A percentile compares a stretch with the other conserved stretches of the same genome.
These are phyloP conservation scores for Domatiomyces catenatus DNA, from an alignment of 2,329 filamentous ascomycete species.

Conservation along the genomic window DNA sequence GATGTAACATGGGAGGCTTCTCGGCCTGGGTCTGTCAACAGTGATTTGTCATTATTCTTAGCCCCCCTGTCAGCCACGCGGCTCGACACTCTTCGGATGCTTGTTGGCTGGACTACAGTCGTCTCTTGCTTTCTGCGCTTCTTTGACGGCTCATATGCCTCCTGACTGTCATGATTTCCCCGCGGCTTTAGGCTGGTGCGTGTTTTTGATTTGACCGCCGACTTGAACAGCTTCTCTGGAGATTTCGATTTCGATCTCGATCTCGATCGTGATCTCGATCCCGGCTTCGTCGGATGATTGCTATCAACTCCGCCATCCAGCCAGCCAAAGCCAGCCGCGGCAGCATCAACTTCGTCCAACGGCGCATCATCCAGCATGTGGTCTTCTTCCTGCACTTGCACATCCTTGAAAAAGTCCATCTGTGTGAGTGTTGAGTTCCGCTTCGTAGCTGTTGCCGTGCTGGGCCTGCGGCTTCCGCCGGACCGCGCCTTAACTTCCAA, in stretches of 20 bases:
- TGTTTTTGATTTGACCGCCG: constrained; percentile 8
- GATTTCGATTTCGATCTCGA: too few relatives aligned
- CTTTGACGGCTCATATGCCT: constrained; percentile 2
- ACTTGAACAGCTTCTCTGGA: too few relatives aligned
- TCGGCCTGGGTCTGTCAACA: constrained; percentile 8
- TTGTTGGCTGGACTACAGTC: background rate
- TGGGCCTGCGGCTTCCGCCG: background rate
- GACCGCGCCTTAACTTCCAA: background rate
- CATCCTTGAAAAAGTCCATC: constrained; percentile 15
- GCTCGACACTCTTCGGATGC: constrained; percentile 5
- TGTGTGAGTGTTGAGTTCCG: constrained; percentile 16
- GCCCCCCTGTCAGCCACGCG: constrained; percentile 7
- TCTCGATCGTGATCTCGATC: constrained; percentile 3
- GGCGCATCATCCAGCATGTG: constrained; percentile 4
- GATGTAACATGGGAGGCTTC: constrained; percentile 5
- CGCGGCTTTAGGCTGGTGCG: background rate
- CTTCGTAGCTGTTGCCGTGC: constrained; percentile 4
- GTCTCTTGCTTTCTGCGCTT: constrained; percentile 1
- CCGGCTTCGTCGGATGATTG: constrained; percentile 6
- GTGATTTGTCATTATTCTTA: background rate
- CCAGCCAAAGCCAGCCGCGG: background rate
- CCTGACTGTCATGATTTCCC: background rate
- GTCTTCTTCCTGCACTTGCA: background rate
- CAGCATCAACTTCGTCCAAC: background rate
- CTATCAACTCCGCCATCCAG: constrained; percentile 9